Percentiles rank a stretch among this genome's conserved stretches.
These are phyloP conservation scores for Epichloe hybrida DNA, from an alignment of 2,329 filamentous ascomycete genomes.

Conservation along the genomic window DNA sequence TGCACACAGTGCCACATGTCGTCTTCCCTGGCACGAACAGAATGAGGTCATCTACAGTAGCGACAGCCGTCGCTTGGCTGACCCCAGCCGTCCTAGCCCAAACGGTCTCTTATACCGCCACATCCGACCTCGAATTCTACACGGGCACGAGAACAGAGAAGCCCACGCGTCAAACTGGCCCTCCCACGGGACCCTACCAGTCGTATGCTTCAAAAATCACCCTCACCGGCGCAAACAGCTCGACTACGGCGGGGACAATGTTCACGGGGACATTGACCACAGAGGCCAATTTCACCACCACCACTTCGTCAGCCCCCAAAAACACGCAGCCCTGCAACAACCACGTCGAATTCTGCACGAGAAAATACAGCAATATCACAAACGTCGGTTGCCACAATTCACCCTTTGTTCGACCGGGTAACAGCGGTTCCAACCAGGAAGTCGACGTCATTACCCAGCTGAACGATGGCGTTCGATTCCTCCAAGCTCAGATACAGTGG, in stretches of 20 bases:
- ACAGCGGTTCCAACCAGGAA: conserved; percentile 63
- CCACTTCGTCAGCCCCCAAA: conserved; percentile 30
- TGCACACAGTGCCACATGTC: neutral
- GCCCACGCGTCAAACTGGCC: conserved; percentile 23
- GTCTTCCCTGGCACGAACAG: neutral
- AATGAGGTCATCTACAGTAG: conserved; percentile 13
- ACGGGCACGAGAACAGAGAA: conserved; percentile 23
- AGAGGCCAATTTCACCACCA: conserved; percentile 26
- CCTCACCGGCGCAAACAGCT: conserved; percentile 21
- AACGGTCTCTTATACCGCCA: conserved; percentile 17
- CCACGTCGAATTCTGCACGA: conserved; percentile 60
- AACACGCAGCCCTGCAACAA: conserved; percentile 75
- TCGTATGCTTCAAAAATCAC: conserved; percentile 30
- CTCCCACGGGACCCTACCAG: conserved; percentile 31
- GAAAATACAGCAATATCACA: conserved; percentile 72
- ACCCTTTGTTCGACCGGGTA: conserved; percentile 57
- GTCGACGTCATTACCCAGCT: conserved; percentile 56
- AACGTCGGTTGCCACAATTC: conserved; percentile 70
- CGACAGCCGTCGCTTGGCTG: conserved; percentile 7
- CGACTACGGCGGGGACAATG: conserved; percentile 19
- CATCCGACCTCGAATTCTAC: conserved; percentile 23
- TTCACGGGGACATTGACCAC: conserved; percentile 23
- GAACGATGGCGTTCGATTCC: conserved; percentile 58
- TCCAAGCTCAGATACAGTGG: conserved; percentile 52
- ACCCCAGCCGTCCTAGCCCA: conserved; percentile 12